Evolutionary conservation across 140 eudicot species (phyloP).

Genomic region (Oenanthe javanica): DNA sequence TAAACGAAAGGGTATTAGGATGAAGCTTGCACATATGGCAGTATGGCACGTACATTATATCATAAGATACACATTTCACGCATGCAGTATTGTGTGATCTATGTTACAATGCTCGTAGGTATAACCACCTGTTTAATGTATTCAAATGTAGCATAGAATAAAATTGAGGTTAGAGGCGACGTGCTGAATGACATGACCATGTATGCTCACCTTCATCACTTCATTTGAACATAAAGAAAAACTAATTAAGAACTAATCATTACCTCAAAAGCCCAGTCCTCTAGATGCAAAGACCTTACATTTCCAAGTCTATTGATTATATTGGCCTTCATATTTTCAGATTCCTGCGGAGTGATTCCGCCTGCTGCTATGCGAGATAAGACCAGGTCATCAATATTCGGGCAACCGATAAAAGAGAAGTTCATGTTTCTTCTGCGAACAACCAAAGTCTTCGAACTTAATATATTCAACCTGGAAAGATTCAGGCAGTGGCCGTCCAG

Average conservation of each 20-base stretch:
- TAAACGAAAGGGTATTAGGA: no score
- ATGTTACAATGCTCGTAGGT: no score
- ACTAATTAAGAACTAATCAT: background rate
- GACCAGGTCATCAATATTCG: background rate
- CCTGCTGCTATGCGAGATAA: background rate
- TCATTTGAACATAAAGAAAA: no score
- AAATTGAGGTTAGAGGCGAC: no score
- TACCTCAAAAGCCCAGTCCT: slow-evolving; percentile 24
- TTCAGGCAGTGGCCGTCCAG: background rate
- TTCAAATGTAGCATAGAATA: no score
- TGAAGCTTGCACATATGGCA: no score
- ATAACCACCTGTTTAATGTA: no score
- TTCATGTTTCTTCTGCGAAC: background rate
- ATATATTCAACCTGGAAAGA: background rate
- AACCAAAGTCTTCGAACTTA: background rate
- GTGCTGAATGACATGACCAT: no score
- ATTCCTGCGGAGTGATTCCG: background rate
- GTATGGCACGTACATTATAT: no score
- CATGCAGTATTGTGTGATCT: no score
- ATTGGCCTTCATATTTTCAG: background rate
- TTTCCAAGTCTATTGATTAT: background rate
- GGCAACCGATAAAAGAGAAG: background rate
- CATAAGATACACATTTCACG: no score
- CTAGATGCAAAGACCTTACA: background rate
- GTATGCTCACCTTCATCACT: no score